Evolutionary conservation across 441 rosid genomes (phyloP).

Genomic region (Melastoma candidum): DNA sequence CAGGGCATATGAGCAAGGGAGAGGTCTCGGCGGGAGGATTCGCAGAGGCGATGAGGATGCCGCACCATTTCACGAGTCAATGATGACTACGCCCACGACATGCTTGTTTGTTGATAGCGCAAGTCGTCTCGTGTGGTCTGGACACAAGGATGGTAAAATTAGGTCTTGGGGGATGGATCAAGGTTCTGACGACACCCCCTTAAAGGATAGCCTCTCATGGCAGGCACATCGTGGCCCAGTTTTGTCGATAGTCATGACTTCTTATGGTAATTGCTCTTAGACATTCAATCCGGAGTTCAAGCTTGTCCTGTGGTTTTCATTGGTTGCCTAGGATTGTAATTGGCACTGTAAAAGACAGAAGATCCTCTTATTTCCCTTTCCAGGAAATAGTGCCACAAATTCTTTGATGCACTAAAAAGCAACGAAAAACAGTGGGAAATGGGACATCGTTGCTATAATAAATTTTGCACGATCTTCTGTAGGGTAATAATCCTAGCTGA

Average conservation of each 20-base stretch:
- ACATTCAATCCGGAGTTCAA: no score
- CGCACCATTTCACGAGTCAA: slow-evolving; percentile 91
- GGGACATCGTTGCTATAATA: no score
- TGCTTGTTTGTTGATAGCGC: slow-evolving; percentile 75
- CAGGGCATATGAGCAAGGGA: slow-evolving; percentile 55
- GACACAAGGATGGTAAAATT: slow-evolving; percentile 95
- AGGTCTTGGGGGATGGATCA: slow-evolving; percentile 88
- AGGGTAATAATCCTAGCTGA: no score
- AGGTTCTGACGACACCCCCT: slow-evolving; percentile 23
- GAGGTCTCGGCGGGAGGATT: slow-evolving; percentile 52
- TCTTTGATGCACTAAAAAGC: no score
- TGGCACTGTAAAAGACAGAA: no score
- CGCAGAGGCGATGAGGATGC: slow-evolving; percentile 98
- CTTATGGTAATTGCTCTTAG: slow-evolving; percentile 43
- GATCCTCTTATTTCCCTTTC: no score
- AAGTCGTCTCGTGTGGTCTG: slow-evolving; percentile 75
- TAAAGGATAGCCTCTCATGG: slow-evolving; percentile 89
- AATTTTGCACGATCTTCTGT: no score
- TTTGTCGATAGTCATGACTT: slow-evolving; percentile 59
- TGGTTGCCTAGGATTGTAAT: no score
- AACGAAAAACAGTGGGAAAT: no score
- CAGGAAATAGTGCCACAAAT: no score
- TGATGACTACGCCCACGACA: slow-evolving; percentile 57
- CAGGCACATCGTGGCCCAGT: slow-evolving; percentile 89
- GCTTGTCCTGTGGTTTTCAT: no score